Evolutionary conservation across 1,284 basidiomycete genomes (phyloP).

Genomic region (Malassezia sympodialis): DNA sequence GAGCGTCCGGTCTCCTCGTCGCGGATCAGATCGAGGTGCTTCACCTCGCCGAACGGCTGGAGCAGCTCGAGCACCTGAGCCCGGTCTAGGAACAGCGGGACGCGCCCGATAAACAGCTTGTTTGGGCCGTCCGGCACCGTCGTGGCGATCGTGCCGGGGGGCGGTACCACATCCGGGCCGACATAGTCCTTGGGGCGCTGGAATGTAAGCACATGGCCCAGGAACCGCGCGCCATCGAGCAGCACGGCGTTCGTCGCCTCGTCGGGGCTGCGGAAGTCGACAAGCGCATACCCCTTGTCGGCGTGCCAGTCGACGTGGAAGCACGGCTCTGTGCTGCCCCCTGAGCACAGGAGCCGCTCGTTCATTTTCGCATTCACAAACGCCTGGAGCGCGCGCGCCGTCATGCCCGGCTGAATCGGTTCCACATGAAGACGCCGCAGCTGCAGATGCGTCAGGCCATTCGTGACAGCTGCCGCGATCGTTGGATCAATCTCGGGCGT

Average conservation of each 20-base stretch:
- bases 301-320: slow-evolving; percentile 87
- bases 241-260: slow-evolving; percentile 92
- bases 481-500: background rate
- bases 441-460: slow-evolving; percentile 55
- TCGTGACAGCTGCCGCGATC: slow-evolving; percentile 5
- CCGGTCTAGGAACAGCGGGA: slow-evolving; percentile 87
- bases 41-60: slow-evolving; percentile 92
- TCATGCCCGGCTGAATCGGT: slow-evolving; percentile 82
- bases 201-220: slow-evolving; percentile 82
- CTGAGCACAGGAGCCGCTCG: slow-evolving; percentile 58
- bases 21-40: slow-evolving; percentile 93
- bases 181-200: slow-evolving; percentile 93
- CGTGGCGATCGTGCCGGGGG: slow-evolving; percentile 68
- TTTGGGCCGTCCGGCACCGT: slow-evolving; percentile 93
- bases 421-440: slow-evolving; percentile 90
- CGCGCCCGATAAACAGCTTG: slow-evolving; percentile 93
- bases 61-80: slow-evolving; percentile 96
- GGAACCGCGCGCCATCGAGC: slow-evolving; percentile 90
- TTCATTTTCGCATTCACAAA: slow-evolving; percentile 95
- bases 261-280: slow-evolving; percentile 85
- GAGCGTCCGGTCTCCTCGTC: slow-evolving; percentile 58
- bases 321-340: slow-evolving; percentile 60
- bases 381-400: slow-evolving; percentile 73
- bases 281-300: slow-evolving; percentile 92
- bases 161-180: slow-evolving; percentile 60